phyloP scores from a whole-genome alignment of 495 filamentous ascomycete genomes.

The Aspergillus steynii region DNA sequence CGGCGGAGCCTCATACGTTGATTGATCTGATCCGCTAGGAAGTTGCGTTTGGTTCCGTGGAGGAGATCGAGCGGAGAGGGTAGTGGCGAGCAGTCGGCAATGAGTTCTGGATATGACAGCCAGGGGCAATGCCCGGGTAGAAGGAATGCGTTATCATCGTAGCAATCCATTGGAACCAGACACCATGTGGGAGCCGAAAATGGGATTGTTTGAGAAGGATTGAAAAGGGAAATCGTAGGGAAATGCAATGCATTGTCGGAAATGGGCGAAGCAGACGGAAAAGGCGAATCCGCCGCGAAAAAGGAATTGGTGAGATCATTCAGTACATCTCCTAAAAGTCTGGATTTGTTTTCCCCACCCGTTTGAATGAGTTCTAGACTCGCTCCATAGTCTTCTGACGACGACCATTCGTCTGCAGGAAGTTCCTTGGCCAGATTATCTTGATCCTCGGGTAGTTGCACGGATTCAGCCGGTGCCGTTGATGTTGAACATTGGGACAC shows the following conservation, averaged over 20 bases:
- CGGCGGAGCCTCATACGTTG: conserved; percentile 5
- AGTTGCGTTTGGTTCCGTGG: conserved; percentile 18
- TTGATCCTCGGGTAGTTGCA: neutral
- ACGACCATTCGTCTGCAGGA: neutral
- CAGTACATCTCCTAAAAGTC: neutral
- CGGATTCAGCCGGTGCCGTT: neutral
- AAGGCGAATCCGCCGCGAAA: neutral
- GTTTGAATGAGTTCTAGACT: neutral
- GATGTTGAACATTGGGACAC: neutral
- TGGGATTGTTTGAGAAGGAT: conserved; percentile 7
- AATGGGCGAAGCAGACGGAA: neutral
- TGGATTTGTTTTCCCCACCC: neutral
- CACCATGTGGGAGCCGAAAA: neutral
- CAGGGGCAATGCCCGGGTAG: conserved; percentile 5
- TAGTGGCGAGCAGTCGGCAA: conserved; percentile 3
- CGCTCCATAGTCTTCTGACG: neutral
- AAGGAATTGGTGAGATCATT: neutral
- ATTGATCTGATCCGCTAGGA: conserved; percentile 15
- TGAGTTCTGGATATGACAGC: conserved; percentile 9
- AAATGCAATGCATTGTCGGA: neutral
- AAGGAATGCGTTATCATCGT: neutral
- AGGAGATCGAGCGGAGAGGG: conserved; percentile 20
- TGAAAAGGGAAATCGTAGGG: neutral
- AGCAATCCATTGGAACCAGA: neutral
- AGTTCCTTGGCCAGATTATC: neutral